These are phyloP conservation scores for Erythrobasidium hasegawianum DNA, from an alignment of 1,284 basidiomycete species.

Conservation along the genomic window DNA sequence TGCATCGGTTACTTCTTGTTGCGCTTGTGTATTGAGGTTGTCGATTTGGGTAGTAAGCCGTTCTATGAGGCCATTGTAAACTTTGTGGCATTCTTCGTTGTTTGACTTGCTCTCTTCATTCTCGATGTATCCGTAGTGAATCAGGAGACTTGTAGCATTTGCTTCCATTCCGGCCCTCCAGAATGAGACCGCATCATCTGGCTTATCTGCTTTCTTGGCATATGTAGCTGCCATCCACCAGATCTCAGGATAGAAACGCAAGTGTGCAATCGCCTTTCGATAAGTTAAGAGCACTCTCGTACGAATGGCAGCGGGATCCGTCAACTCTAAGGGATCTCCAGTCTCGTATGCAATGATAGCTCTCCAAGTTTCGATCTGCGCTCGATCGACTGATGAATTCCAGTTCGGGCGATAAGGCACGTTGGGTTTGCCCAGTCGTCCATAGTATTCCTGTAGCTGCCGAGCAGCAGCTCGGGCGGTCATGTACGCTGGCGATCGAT, in stretches of 20 bases:
- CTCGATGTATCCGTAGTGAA: constrained; percentile 87
- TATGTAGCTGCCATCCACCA: constrained; percentile 73
- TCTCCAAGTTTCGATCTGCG: constrained; percentile 79
- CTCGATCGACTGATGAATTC: constrained; percentile 61
- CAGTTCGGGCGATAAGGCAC: constrained; percentile 73
- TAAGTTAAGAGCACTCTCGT: constrained; percentile 77
- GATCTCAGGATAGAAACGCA: constrained; percentile 95
- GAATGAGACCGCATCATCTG: constrained; percentile 75
- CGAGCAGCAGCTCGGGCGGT: constrained; percentile 84
- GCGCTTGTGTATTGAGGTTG: constrained; percentile 58
- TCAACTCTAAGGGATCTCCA: constrained; percentile 84
- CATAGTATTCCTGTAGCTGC: constrained; percentile 62
- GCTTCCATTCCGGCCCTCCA: constrained; percentile 82
- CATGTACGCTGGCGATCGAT: constrained; percentile 80
- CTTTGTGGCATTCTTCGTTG: constrained; percentile 46
- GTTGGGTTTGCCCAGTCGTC: constrained; percentile 51
- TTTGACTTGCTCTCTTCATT: constrained; percentile 59
- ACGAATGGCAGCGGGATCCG: constrained; percentile 66
- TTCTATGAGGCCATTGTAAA: constrained; percentile 63
- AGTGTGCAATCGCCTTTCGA: constrained; percentile 76
- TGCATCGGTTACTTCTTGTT: constrained; percentile 52
- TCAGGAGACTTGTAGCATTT: constrained; percentile 78
- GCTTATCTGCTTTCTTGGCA: constrained; percentile 63
- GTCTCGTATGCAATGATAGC: constrained; percentile 94
- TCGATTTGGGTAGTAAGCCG: constrained; percentile 70